phyloP scores from a whole-genome alignment of 495 filamentous ascomycete species.

The Hypomontagnella submonticulosa region DNA sequence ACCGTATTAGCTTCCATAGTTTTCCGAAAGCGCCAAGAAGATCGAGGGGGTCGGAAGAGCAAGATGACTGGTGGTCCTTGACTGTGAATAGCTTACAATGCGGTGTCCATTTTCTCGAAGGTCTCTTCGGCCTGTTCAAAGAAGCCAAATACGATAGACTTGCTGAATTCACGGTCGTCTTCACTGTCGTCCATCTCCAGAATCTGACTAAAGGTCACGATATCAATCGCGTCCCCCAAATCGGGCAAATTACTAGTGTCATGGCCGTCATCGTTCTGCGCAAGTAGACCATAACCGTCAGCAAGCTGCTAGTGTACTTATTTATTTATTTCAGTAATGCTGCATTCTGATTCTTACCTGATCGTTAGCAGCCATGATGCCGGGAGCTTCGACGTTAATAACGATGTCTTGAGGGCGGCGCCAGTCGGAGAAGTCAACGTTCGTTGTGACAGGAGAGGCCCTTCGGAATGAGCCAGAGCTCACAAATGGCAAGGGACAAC shows the following conservation, averaged over 20 bases:
- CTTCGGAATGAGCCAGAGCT: conserved; percentile 21
- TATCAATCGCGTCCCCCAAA: conserved; percentile 78
- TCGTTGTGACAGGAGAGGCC: conserved; percentile 19
- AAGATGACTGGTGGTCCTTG: background rate
- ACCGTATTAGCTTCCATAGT: conserved; percentile 30
- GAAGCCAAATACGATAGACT: conserved; percentile 88
- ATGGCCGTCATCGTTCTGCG: conserved; percentile 44
- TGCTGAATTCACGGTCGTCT: conserved; percentile 78
- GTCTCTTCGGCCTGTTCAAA: conserved; percentile 91
- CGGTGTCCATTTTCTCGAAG: conserved; percentile 83
- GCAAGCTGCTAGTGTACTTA: conserved; percentile 12
- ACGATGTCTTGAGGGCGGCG: conserved; percentile 26
- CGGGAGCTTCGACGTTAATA: conserved; percentile 26
- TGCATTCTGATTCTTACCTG: conserved; percentile 43
- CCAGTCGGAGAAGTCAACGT: conserved; percentile 32
- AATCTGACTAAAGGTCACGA: conserved; percentile 88
- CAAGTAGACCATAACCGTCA: conserved; percentile 13
- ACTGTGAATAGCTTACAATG: conserved; percentile 71
- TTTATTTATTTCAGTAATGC: background rate
- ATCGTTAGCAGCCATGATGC: conserved; percentile 45
- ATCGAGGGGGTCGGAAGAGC: conserved; percentile 17
- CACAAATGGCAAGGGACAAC: conserved; percentile 25
- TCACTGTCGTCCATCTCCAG: conserved; percentile 95
- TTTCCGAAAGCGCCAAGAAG: background rate
- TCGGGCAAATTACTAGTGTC: conserved; percentile 49